Conservation (phyloP, 805 yeast species). For the Ogataea corticis region DNA sequence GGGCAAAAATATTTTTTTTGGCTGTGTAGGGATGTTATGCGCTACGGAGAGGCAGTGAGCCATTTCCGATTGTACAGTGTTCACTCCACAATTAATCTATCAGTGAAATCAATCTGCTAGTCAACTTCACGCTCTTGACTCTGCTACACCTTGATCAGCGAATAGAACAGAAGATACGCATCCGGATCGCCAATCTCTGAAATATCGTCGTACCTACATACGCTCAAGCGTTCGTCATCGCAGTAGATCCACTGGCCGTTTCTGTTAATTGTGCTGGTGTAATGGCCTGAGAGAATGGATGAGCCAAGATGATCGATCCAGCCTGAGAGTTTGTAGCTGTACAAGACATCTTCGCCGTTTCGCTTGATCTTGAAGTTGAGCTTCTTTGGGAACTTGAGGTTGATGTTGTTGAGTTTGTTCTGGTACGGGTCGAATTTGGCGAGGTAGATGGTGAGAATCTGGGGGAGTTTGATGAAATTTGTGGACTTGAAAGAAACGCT, state of each 20-base stretch:
- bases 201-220: conserved; percentile 39
- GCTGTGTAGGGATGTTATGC: conserved; percentile 1
- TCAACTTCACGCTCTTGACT: no score
- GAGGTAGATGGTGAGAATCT: conserved; percentile 34
- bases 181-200: conserved; percentile 36
- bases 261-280: conserved; percentile 62
- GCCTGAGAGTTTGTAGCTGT: conserved; percentile 56
- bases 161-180: conserved; percentile 72
- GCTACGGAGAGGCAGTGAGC: no score
- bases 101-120: no score
- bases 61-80: no score
- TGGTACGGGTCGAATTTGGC: conserved; percentile 33
- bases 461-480: conserved; percentile 37
- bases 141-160: conserved; percentile 7
- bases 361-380: conserved; percentile 44
- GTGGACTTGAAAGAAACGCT: conserved; percentile 31
- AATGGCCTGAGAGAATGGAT: conserved; percentile 71
- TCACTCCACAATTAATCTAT: no score
- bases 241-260: conserved; percentile 70
- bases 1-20: neutral
- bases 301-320: conserved; percentile 69
- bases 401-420: conserved; percentile 27
- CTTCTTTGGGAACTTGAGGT: conserved; percentile 26
- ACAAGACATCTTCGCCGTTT: conserved; percentile 25
- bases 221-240: conserved; percentile 65